Evolutionary conservation across 805 yeast genomes (phyloP).

Genomic region (Nakazawaea molendinolei): DNA sequence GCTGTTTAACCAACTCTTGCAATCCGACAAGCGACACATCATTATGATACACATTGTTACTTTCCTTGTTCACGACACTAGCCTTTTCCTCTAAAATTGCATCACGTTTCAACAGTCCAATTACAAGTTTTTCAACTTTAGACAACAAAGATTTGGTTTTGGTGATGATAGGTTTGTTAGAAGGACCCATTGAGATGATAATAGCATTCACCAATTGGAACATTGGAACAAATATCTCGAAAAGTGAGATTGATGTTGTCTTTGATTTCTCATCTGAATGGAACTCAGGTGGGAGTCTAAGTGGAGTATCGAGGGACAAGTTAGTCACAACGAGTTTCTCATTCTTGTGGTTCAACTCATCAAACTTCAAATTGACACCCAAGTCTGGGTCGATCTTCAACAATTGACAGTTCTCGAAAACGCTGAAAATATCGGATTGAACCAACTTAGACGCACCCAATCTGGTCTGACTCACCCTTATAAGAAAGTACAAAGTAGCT

Average conservation of each 20-base stretch:
- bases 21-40: slow-evolving; percentile 15
- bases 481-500: slow-evolving; percentile 59
- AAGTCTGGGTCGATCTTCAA: slow-evolving; percentile 71
- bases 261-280: slow-evolving; percentile 16
- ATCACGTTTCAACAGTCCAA: slow-evolving; percentile 52
- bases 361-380: slow-evolving; percentile 51
- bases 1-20: slow-evolving; percentile 19
- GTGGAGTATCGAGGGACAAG: slow-evolving; percentile 47
- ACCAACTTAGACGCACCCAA: slow-evolving; percentile 72
- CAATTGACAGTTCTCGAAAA: slow-evolving; percentile 49
- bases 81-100: slow-evolving; percentile 15
- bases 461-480: slow-evolving; percentile 70
- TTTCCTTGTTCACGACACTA: slow-evolving; percentile 1
- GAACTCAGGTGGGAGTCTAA: slow-evolving; percentile 23
- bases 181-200: slow-evolving; percentile 70
- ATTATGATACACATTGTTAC: slow-evolving; percentile 7
- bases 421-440: slow-evolving; percentile 65
- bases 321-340: slow-evolving; percentile 32
- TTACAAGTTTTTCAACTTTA: slow-evolving; percentile 47
- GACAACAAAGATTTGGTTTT: slow-evolving; percentile 46
- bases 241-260: slow-evolving; percentile 37
- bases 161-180: slow-evolving; percentile 50
- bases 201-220: slow-evolving; percentile 68
- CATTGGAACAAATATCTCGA: slow-evolving; percentile 64
- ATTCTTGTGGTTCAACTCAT: slow-evolving; percentile 23